Evolutionary conservation across 345 rosid genomes (phyloP).

Genomic region (Corchorus capsularis): DNA sequence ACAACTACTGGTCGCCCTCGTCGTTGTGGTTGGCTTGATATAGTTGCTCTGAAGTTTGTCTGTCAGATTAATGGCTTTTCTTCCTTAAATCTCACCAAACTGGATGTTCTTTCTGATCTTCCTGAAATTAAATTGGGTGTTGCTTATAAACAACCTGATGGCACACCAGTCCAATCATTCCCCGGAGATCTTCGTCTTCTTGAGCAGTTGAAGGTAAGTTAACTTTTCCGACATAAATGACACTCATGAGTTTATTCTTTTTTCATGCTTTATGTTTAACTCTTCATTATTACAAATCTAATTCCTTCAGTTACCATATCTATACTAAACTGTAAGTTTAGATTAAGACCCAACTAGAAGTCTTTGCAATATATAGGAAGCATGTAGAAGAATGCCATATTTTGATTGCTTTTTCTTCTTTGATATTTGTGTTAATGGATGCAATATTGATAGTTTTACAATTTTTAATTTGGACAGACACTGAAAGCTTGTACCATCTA

Average conservation of each 20-base stretch:
- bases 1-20: slow-evolving; percentile 99
- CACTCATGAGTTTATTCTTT: background rate
- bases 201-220: slow-evolving; percentile 70
- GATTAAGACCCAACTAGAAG: background rate
- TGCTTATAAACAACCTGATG: slow-evolving; percentile 65
- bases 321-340: background rate
- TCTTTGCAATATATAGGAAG: background rate
- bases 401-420: background rate
- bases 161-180: slow-evolving; percentile 79
- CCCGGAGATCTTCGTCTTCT: slow-evolving; percentile 84
- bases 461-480: background rate
- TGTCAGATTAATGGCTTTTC: slow-evolving; percentile 94
- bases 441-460: background rate
- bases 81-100: slow-evolving; percentile 93
- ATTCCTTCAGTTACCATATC: too few species aligned
- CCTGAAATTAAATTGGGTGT: slow-evolving; percentile 83
- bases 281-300: background rate
- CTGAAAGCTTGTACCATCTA: background rate
- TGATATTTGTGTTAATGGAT: background rate
- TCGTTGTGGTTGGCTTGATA: slow-evolving; percentile 98
- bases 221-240: background rate
- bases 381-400: background rate
- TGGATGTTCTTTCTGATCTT: slow-evolving; percentile 89
- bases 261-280: background rate
- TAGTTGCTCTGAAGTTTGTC: slow-evolving; percentile 82